A percentile compares a stretch with the other conserved stretches of the same genome.
Conservation (phyloP, 306 rosid species). For the Herpetospermum pedunculosum region DNA sequence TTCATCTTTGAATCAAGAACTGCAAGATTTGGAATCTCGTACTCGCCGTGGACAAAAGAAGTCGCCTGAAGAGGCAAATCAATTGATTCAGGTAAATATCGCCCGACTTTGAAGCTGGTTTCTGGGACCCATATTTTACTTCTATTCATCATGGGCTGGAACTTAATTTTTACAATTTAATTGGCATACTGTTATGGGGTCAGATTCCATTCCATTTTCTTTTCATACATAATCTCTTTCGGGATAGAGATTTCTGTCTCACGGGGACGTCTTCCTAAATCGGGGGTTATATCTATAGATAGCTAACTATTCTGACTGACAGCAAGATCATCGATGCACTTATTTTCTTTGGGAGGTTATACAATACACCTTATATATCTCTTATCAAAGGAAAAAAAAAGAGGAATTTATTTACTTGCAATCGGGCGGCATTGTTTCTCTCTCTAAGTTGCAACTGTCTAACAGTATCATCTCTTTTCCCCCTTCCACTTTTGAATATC, state of each 20-base stretch:
- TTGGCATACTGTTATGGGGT: not conserved
- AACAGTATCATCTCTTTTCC: not conserved
- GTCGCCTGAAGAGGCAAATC: constrained; percentile 84
- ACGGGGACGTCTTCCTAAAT: not conserved
- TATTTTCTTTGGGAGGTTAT: not conserved
- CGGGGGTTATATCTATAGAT: not conserved
- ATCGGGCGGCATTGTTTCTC: not conserved
- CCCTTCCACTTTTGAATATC: constrained; percentile 10
- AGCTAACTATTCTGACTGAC: not conserved
- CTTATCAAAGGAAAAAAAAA: not conserved
- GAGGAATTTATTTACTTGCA: not conserved
- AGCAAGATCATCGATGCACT: not conserved
- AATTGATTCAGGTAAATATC: constrained; percentile 65
- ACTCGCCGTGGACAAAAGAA: constrained; percentile 84
- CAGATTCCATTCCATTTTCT: not conserved
- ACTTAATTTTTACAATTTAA: not conserved
- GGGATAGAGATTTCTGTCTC: not conserved
- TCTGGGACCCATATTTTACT: not conserved
- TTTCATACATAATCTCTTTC: not conserved
- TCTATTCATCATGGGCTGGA: not conserved
- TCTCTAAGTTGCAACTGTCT: not conserved
- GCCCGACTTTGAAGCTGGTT: not conserved
- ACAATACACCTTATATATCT: not conserved
- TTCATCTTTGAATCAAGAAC: constrained; percentile 84
- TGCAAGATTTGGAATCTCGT: constrained; percentile 89